A percentile compares a stretch with the other conserved stretches of the same genome.
Conservation (phyloP, 345 rosid genomes). For the Mallotus nudiflorus region DNA sequence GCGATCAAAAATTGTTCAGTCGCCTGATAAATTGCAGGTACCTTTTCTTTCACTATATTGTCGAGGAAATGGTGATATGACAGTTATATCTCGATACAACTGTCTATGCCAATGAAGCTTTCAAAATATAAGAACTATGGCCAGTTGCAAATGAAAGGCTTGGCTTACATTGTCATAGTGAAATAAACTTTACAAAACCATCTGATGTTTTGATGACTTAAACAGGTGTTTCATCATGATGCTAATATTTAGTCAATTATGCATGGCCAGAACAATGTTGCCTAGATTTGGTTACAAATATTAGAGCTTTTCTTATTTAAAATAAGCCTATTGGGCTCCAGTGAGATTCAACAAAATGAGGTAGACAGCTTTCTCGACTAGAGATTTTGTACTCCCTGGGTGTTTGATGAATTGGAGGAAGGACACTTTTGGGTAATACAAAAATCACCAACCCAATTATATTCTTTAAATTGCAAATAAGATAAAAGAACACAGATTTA, state of each 20-base stretch:
- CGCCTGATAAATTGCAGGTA: conserved; percentile 95
- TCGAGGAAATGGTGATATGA: background rate
- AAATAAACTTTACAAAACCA: background rate
- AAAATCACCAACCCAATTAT: no score
- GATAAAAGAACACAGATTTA: no score
- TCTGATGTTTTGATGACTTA: background rate
- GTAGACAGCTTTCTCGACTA: no score
- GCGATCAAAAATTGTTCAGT: conserved; percentile 81
- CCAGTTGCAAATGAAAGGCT: background rate
- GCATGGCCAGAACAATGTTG: no score
- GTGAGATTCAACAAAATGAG: no score
- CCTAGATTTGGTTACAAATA: no score
- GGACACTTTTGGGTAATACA: no score
- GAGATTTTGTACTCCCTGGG: no score
- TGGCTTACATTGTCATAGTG: conserved; percentile 3
- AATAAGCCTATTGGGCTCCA: no score
- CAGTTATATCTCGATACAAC: background rate
- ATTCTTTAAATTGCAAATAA: no score
- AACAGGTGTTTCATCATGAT: background rate
- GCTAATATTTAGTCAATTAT: background rate
- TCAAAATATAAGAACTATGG: background rate
- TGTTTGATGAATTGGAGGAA: no score
- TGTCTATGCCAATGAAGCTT: conserved; percentile 1
- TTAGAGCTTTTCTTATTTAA: no score
- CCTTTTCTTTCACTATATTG: background rate